Evolutionary conservation across 768 basidiomycete genomes (phyloP).

Genomic region (Termitomyces titanicus): DNA sequence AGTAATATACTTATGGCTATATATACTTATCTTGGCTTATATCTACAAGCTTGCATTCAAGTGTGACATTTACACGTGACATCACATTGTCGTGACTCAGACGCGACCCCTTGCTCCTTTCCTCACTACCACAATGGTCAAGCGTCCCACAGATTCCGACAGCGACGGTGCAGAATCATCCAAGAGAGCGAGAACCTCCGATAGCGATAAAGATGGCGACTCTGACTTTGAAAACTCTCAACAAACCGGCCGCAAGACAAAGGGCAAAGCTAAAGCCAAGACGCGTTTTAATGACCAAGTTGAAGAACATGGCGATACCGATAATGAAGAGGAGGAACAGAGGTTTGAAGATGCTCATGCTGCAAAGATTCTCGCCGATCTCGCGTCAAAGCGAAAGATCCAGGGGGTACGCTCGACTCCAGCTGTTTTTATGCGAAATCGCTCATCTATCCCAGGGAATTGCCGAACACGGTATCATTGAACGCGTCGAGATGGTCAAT

Average conservation of each 20-base stretch:
- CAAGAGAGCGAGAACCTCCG: slow-evolving; percentile 30
- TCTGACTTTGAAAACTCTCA: slow-evolving; percentile 16
- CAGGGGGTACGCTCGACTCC: slow-evolving; percentile 39
- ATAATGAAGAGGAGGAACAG: slow-evolving; percentile 55
- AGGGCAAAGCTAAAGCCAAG: slow-evolving; percentile 25
- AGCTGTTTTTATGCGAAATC: slow-evolving; percentile 2
- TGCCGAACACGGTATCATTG: slow-evolving; percentile 87
- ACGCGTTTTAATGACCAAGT: slow-evolving; percentile 29
- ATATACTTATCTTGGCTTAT: too few relatives aligned
- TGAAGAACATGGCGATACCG: slow-evolving; percentile 28
- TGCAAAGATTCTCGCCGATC: slow-evolving; percentile 48
- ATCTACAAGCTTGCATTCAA: too few relatives aligned
- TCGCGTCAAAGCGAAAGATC: slow-evolving; percentile 44
- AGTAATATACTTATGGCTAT: too few relatives aligned
- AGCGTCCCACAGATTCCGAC: slow-evolving; percentile 43
- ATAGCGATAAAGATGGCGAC: slow-evolving; percentile 20
- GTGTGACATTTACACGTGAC: slow-evolving; percentile 4
- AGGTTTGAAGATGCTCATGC: slow-evolving; percentile 62
- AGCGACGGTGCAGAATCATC: slow-evolving; percentile 40
- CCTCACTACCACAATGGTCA: slow-evolving; percentile 39
- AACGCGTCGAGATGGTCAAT: slow-evolving; percentile 80
- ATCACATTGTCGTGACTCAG: slow-evolving; percentile 1
- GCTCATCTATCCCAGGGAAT: slow-evolving; percentile 47
- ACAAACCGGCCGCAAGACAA: slow-evolving; percentile 12
- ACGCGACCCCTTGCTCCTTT: slow-evolving; percentile 7